phyloP scores from a whole-genome alignment of 306 rosid genomes.

The Pterocarpus macrocarpus region DNA sequence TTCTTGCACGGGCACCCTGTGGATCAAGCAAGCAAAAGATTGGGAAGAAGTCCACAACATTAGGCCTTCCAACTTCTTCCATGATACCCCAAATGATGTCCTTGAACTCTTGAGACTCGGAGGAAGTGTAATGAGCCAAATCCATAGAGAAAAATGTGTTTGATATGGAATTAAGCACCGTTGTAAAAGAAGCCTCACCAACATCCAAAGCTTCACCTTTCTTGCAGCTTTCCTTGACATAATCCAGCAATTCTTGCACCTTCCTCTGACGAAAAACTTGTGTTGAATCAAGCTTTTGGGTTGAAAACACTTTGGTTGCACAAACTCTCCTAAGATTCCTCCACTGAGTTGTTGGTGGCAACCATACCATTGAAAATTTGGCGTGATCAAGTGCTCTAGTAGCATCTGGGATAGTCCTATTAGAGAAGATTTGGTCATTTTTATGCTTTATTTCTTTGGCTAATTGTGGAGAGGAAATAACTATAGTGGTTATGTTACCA shows the following conservation, averaged over 20 bases:
- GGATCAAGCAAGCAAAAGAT: not conserved
- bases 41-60: not conserved
- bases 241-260: too few relatives aligned
- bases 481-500: conserved; percentile 44
- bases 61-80: conserved; percentile 1
- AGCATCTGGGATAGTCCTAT: not conserved
- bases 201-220: too few relatives aligned
- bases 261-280: too few relatives aligned
- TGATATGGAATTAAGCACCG: too few relatives aligned
- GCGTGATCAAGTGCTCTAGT: not conserved
- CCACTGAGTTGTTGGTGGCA: not conserved
- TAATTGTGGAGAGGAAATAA: conserved; percentile 38
- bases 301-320: too few relatives aligned
- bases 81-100: not conserved
- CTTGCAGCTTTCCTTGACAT: too few relatives aligned
- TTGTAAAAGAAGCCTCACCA: too few relatives aligned
- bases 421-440: conserved; percentile 4
- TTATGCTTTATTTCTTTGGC: conserved; percentile 32
- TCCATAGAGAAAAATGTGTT: too few relatives aligned
- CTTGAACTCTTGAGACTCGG: not conserved
- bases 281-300: too few relatives aligned
- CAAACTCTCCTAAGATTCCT: too few relatives aligned
- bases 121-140: too few relatives aligned
- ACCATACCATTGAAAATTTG: not conserved
- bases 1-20: not conserved